Evolutionary conservation across 2,329 filamentous ascomycete species (phyloP).

Genomic region (Fusarium domesticum): DNA sequence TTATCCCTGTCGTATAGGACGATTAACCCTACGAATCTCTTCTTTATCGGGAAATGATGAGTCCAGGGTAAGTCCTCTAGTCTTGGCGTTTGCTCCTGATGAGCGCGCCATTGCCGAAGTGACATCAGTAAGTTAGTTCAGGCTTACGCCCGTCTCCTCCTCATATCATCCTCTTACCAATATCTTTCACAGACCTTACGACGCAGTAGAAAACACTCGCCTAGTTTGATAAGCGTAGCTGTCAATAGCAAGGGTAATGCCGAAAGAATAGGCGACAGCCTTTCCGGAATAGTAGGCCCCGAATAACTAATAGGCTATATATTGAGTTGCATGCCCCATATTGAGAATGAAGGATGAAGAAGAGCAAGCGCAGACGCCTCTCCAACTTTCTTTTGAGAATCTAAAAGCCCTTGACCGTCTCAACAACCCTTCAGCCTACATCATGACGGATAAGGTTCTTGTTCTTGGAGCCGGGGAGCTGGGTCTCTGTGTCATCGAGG

Average conservation of each 20-base stretch:
- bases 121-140: too few relatives aligned
- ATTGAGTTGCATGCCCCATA: conserved; percentile 2
- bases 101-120: too few relatives aligned
- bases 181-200: too few relatives aligned
- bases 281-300: neutral
- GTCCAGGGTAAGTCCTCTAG: too few relatives aligned
- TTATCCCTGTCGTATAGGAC: too few relatives aligned
- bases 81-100: too few relatives aligned
- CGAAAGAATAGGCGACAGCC: neutral
- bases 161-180: too few relatives aligned
- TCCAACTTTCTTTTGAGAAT: conserved; percentile 28
- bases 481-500: conserved; percentile 53
- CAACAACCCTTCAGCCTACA: conserved; percentile 14
- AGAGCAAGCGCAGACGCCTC: conserved; percentile 13
- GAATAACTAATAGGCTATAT: conserved; percentile 18
- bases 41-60: too few relatives aligned
- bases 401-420: conserved; percentile 25
- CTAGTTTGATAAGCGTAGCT: too few relatives aligned
- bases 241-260: neutral
- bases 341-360: conserved; percentile 14
- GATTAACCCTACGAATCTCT: too few relatives aligned
- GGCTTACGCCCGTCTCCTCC: too few relatives aligned
- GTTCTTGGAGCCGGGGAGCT: conserved; percentile 67
- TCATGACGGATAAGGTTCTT: conserved; percentile 43
- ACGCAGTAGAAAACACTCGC: too few relatives aligned